Evolutionary conservation across 192 early-diverging fungal species (phyloP).

Genomic region (Linnemannia elongata): DNA sequence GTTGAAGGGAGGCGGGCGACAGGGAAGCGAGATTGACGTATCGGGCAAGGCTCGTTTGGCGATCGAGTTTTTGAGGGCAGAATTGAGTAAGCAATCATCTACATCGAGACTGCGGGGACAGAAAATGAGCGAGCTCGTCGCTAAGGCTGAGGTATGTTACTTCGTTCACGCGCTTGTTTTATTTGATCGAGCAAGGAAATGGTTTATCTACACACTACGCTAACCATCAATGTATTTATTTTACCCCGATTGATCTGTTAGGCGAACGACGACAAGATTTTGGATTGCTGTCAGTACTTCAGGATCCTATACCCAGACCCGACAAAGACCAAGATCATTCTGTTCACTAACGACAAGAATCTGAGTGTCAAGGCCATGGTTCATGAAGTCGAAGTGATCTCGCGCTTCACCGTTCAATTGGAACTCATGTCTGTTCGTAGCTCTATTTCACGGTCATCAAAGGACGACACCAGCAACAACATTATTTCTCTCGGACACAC

Average conservation of each 20-base stretch:
- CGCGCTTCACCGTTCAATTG: slow-evolving; percentile 31
- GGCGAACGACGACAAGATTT: slow-evolving; percentile 68
- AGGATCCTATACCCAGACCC: slow-evolving; percentile 42
- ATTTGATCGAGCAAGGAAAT: not conserved
- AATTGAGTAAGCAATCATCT: slow-evolving; percentile 41
- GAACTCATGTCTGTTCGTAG: slow-evolving; percentile 17
- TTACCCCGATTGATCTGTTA: not conserved
- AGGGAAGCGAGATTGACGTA: slow-evolving; percentile 35
- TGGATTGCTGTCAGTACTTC: slow-evolving; percentile 69
- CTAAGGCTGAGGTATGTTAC: slow-evolving; percentile 6
- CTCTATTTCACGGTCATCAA: slow-evolving; percentile 6
- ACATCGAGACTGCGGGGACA: slow-evolving; percentile 61
- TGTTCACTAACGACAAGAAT: slow-evolving; percentile 72
- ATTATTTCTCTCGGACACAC: not conserved
- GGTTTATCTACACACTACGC: not conserved
- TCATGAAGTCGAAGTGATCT: slow-evolving; percentile 61
- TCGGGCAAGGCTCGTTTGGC: slow-evolving; percentile 60
- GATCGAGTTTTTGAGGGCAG: slow-evolving; percentile 62
- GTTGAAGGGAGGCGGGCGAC: slow-evolving; percentile 54
- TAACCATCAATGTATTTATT: not conserved
- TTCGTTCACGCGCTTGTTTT: not conserved
- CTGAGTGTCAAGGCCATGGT: slow-evolving; percentile 70
- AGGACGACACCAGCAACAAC: not conserved
- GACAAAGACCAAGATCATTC: slow-evolving; percentile 33
- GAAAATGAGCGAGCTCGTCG: slow-evolving; percentile 60